These are phyloP conservation scores for Graphiopsis chlorocephala DNA, from an alignment of 2,329 filamentous ascomycete genomes.

Conservation along the genomic window DNA sequence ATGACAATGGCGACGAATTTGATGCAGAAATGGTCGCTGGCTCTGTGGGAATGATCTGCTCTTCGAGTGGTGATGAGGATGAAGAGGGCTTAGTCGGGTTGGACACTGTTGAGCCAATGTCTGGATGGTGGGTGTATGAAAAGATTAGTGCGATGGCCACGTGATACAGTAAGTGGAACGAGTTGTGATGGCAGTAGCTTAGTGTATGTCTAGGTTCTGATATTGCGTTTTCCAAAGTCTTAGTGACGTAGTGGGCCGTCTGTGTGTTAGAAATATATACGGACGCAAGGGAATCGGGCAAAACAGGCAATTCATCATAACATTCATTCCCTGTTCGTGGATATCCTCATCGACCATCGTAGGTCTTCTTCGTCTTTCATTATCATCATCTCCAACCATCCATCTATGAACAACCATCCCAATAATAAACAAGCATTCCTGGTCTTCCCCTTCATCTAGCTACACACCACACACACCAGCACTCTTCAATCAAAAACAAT, in stretches of 20 bases:
- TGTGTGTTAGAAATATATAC: background rate
- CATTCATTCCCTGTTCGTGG: no score
- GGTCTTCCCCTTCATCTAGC: no score
- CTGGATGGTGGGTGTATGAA: background rate
- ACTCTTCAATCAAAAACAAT: background rate
- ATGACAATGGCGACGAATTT: conserved; percentile 31
- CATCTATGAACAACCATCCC: no score
- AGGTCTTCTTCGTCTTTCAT: no score
- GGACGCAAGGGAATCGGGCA: no score
- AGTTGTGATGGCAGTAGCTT: background rate
- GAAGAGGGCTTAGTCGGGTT: background rate
- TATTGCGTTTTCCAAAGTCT: background rate
- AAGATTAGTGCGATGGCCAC: no score
- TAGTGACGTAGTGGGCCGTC: background rate
- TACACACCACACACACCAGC: no score
- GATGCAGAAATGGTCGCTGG: conserved; percentile 34
- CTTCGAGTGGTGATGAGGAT: conserved; percentile 21
- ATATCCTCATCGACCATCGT: no score
- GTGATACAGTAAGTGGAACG: no score
- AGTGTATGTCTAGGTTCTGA: background rate
- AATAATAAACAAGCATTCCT: no score
- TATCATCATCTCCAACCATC: no score
- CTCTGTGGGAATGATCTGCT: conserved; percentile 27
- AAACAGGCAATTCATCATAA: no score
- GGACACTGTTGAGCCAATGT: background rate